Conservation (phyloP, 495 filamentous ascomycete species). For the Clohesyomyces aquaticus region DNA sequence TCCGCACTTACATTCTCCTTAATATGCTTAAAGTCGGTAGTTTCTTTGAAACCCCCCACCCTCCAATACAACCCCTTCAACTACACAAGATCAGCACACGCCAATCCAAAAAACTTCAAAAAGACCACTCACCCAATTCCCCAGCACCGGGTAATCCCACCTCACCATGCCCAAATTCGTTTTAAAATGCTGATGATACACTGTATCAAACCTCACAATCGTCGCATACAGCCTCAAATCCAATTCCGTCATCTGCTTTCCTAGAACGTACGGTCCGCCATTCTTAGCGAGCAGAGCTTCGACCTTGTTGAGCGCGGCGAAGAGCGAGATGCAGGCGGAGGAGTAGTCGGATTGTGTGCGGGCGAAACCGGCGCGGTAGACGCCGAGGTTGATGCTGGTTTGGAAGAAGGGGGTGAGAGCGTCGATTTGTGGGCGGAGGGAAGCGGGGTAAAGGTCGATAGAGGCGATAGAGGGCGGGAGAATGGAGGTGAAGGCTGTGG, state of each 20-base stretch:
- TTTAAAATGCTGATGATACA: slow-evolving; percentile 64
- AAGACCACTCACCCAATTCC: too few relatives aligned
- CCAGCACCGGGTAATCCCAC: slow-evolving; percentile 56
- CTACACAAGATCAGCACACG: too few relatives aligned
- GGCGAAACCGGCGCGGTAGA: slow-evolving; percentile 62
- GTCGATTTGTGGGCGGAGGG: slow-evolving; percentile 53
- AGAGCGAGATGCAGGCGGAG: slow-evolving; percentile 51
- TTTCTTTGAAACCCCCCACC: slow-evolving; percentile 47
- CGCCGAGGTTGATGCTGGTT: slow-evolving; percentile 54
- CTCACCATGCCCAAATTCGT: slow-evolving; percentile 59
- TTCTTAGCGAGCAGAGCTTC: slow-evolving; percentile 52
- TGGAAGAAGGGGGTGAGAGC: slow-evolving; percentile 53
- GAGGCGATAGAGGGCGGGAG: slow-evolving; percentile 43
- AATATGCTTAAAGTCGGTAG: slow-evolving; percentile 54
- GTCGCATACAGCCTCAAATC: slow-evolving; percentile 58
- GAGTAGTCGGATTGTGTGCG: slow-evolving; percentile 54
- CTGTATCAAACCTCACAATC: slow-evolving; percentile 55
- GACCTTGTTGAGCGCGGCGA: slow-evolving; percentile 57
- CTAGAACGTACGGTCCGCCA: slow-evolving; percentile 55
- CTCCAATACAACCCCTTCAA: slow-evolving; percentile 59
- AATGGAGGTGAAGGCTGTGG: slow-evolving; percentile 53
- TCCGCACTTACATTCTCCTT: slow-evolving; percentile 58
- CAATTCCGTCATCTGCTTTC: slow-evolving; percentile 54
- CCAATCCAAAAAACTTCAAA: too few relatives aligned
- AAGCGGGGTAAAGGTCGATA: slow-evolving; percentile 53